phyloP scores from a whole-genome alignment of 106 monocot genomes.

The Acorus calamus region DNA sequence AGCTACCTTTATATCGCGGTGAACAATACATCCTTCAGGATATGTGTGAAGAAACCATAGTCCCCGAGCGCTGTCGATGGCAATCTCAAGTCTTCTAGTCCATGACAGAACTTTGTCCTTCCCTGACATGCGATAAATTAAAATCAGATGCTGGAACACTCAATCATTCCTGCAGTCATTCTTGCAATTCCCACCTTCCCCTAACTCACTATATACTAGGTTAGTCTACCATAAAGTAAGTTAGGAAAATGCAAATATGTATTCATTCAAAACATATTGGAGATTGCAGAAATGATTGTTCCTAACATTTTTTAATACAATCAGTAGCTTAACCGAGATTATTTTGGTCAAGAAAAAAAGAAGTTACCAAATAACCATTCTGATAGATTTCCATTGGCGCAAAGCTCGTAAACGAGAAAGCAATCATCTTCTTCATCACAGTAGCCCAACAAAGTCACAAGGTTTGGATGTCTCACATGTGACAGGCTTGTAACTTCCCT shows the following conservation, averaged over 20 bases:
- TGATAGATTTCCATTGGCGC: conserved; percentile 41
- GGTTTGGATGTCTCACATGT: conserved; percentile 51
- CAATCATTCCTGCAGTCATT: background rate
- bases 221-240: too few relatives aligned
- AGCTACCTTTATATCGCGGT: conserved; percentile 53
- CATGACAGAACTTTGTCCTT: conserved; percentile 36
- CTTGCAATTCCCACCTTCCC: too few relatives aligned
- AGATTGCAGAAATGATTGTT: too few relatives aligned
- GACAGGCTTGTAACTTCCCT: conserved; percentile 48
- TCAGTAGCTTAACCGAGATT: too few relatives aligned
- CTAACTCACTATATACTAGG: too few relatives aligned
- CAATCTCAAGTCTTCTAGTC: conserved; percentile 34
- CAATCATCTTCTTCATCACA: conserved; percentile 35
- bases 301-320: too few relatives aligned
- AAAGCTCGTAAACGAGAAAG: conserved; percentile 50
- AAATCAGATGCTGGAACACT: background rate
- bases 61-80: conserved; percentile 42
- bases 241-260: too few relatives aligned
- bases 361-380: conserved; percentile 48
- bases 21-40: conserved; percentile 55
- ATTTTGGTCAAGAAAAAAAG: background rate
- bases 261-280: too few relatives aligned
- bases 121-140: conserved; percentile 10
- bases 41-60: conserved; percentile 53
- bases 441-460: conserved; percentile 36